These are phyloP conservation scores for Botrytis aclada DNA, from an alignment of 2,329 filamentous ascomycete genomes.

Conservation along the genomic window DNA sequence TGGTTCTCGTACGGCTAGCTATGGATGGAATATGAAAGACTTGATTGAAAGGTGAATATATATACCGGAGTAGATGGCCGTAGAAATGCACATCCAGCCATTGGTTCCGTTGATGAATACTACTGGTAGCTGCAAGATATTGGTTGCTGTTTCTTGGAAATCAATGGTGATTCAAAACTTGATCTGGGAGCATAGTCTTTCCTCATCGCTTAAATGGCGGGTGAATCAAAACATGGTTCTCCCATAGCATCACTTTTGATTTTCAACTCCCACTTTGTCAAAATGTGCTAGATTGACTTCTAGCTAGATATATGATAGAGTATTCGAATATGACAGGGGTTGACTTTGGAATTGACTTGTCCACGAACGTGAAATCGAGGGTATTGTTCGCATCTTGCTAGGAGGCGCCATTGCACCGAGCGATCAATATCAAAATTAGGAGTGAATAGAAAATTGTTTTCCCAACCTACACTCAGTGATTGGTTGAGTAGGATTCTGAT, in stretches of 20 bases:
- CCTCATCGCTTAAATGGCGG: too few species aligned
- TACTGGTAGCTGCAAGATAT: not conserved
- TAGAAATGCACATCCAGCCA: not conserved
- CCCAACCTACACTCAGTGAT: not conserved
- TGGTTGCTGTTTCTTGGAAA: too few species aligned
- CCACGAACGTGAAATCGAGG: too few species aligned
- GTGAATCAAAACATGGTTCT: not conserved
- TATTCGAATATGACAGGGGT: too few species aligned
- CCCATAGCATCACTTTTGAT: not conserved
- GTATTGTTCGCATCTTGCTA: not conserved
- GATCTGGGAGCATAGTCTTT: not conserved
- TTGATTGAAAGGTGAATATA: not conserved
- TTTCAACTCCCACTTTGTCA: rapidly evolving
- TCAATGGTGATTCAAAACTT: not conserved
- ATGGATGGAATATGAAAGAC: not conserved
- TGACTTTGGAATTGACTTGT: not conserved
- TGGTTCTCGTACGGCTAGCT: not conserved
- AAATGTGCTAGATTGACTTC: not conserved
- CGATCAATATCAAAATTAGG: not conserved
- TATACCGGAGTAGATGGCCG: rapidly evolving
- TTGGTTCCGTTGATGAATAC: not conserved
- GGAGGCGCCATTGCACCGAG: not conserved
- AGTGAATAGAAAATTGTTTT: not conserved
- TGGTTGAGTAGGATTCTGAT: not conserved
- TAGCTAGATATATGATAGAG: not conserved